Base-by-base conservation (phyloP, 768 basidiomycete species). In the Roridomyces roridus region DNA sequence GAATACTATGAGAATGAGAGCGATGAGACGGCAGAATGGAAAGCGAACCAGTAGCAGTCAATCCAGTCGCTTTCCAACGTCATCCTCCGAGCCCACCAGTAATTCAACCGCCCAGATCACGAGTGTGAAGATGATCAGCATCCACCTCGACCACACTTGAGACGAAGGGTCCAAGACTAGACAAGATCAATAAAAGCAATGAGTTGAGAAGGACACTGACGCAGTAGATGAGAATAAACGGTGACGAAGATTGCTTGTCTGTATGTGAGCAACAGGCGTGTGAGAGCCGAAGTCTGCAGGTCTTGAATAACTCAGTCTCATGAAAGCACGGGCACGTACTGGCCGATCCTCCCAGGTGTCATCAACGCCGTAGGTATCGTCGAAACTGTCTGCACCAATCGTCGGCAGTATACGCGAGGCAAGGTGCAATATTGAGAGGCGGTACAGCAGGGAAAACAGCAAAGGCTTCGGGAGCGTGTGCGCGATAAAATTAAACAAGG, bases 61-160 rank as follows among this genome's bases (percentile, higher is more conserved):
- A 68, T 93, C 91, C 52, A 92, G 80, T 71, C 91, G 92, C 67
- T 86, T 81, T 65, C 87, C 85, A 55, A 83, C 79, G 21, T 72
- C 74, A 63, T 91, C 90, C 46, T 90, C 90, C n/a, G 82, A 82
- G 74, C 87, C 86, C 51, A 94, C 90, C 26, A 90, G 70, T 43
- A 94, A 79, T 71, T 94, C 92, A 21, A 94, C 76, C 11, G 88
- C 85, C 92, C 93, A 94, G 37, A 93, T 81, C 23, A 87, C 77
- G 25, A 94, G 79, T 5, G 91, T 93, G 72, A 94, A 89, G 75
- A 93, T 91, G 29, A 94, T 87, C 67, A 92, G 91, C 78, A 88
- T 87, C 92, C 92, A 94, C 59, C 92, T 83, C 89, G 92, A 94
- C 92, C 92, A 94, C 45, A 93, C 85, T 67, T 94, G 92, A n/a